These are phyloP conservation scores for Zalaria obscura DNA, from an alignment of 2,329 filamentous ascomycete species.

Conservation along the genomic window DNA sequence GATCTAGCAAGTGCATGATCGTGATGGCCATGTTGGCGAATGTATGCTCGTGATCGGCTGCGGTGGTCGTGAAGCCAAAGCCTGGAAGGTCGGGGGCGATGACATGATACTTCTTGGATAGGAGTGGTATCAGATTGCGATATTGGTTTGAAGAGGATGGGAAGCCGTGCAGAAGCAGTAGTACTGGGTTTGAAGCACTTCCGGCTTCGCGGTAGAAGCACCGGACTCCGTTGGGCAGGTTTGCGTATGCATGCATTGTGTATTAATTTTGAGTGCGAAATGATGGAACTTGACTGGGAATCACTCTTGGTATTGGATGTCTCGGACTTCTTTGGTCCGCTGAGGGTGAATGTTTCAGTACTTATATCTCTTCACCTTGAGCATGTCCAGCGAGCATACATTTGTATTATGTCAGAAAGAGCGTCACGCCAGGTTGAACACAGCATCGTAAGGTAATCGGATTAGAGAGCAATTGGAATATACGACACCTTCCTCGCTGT, in stretches of 20 bases:
- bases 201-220: slow-evolving; percentile 6
- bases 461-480: too few species aligned
- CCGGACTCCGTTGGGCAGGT: neutral
- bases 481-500: too few species aligned
- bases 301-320: too few species aligned
- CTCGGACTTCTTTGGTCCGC: too few species aligned
- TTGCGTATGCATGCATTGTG: neutral
- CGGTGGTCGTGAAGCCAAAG: slow-evolving; percentile 41
- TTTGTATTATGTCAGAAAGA: too few species aligned
- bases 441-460: too few species aligned
- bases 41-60: slow-evolving; percentile 34
- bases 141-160: slow-evolving; percentile 32
- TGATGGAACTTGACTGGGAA: too few species aligned
- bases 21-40: slow-evolving; percentile 38
- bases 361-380: too few species aligned
- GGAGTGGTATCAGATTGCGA: slow-evolving; percentile 30
- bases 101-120: slow-evolving; percentile 27
- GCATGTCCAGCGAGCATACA: too few species aligned
- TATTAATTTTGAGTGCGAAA: too few species aligned
- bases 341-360: too few species aligned
- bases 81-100: slow-evolving; percentile 46
- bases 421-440: too few species aligned
- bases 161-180: slow-evolving; percentile 34
- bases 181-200: slow-evolving; percentile 14
- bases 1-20: slow-evolving; percentile 34